phyloP scores from a whole-genome alignment of 305 asterid species.

The Fraxinus sp. region DNA sequence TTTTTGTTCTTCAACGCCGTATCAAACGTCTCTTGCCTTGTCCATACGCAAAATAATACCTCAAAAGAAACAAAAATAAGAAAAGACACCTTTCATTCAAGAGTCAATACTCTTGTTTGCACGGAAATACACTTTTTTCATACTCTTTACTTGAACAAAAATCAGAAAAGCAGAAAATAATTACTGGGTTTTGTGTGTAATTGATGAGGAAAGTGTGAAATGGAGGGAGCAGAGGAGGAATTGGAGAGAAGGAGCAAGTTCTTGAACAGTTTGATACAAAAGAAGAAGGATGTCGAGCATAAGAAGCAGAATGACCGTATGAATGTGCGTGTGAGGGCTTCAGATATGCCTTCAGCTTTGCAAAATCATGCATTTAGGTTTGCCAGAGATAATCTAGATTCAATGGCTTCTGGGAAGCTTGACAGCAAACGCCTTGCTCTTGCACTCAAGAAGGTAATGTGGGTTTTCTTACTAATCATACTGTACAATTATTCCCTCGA shows the following conservation, averaged over 20 bases:
- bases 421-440: slow-evolving; percentile 78
- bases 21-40: slow-evolving; percentile 22
- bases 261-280: slow-evolving; percentile 65
- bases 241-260: slow-evolving; percentile 80
- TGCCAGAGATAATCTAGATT: slow-evolving; percentile 44
- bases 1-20: neutral
- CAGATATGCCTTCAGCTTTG: slow-evolving; percentile 61
- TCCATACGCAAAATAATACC: slow-evolving; percentile 17
- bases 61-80: slow-evolving; percentile 31
- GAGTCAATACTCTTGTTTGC: slow-evolving; percentile 36
- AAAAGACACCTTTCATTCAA: slow-evolving; percentile 29
- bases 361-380: slow-evolving; percentile 66
- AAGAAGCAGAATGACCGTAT: slow-evolving; percentile 26
- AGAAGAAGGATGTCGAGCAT: slow-evolving; percentile 50
- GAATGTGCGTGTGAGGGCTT: slow-evolving; percentile 60
- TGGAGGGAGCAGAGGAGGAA: slow-evolving; percentile 78
- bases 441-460: slow-evolving; percentile 61
- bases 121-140: neutral
- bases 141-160: neutral
- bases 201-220: slow-evolving; percentile 22
- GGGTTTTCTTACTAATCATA: neutral
- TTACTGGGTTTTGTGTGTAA: slow-evolving; percentile 7
- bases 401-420: slow-evolving; percentile 58
- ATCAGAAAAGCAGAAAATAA: neutral
- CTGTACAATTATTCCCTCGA: neutral